A percentile compares a stretch with the other conserved stretches of the same genome.
These are phyloP conservation scores for Terana coerulea DNA, from an alignment of 768 basidiomycete species.

Conservation along the genomic window DNA sequence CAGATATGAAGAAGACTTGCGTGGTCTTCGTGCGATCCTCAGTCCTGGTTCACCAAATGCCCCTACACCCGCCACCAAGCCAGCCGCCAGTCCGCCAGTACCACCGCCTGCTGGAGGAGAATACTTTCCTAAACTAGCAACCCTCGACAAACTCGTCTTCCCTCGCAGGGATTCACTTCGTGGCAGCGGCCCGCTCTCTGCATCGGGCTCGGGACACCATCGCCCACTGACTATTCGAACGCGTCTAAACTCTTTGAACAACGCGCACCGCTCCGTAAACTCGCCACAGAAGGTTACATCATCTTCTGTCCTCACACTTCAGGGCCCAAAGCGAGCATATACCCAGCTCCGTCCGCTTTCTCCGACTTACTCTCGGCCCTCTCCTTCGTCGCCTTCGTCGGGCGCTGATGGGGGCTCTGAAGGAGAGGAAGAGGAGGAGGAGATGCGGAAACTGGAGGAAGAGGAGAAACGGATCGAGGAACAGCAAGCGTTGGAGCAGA, in stretches of 20 bases:
- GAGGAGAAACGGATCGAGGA: conserved; percentile 64
- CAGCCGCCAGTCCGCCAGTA: conserved; percentile 9
- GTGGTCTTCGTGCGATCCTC: conserved; percentile 63
- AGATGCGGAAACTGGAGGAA: conserved; percentile 61
- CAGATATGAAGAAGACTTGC: conserved; percentile 81
- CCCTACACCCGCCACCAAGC: conserved; percentile 4
- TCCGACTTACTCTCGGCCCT: conserved; percentile 38
- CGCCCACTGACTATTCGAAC: conserved; percentile 67
- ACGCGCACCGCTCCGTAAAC: conserved; percentile 33
- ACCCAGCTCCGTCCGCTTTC: conserved; percentile 40
- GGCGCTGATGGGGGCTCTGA: conserved; percentile 58
- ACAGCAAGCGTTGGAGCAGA: conserved; percentile 61
- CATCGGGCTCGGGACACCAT: conserved; percentile 42
- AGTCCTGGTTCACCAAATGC: conserved; percentile 41
- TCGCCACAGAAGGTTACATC: conserved; percentile 52
- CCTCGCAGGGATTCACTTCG: conserved; percentile 16
- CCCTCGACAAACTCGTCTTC: conserved; percentile 10
- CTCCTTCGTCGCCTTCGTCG: conserved; percentile 26
- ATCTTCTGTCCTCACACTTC: conserved; percentile 72
- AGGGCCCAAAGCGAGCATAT: conserved; percentile 41
- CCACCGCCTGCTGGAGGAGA: conserved; percentile 15
- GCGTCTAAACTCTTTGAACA: conserved; percentile 60
- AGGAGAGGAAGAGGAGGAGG: conserved; percentile 50
- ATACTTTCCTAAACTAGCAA: conserved; percentile 16
- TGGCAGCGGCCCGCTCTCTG: conserved; percentile 26